phyloP scores from a whole-genome alignment of 495 filamentous ascomycete species.

The Amorphotheca resinae region DNA sequence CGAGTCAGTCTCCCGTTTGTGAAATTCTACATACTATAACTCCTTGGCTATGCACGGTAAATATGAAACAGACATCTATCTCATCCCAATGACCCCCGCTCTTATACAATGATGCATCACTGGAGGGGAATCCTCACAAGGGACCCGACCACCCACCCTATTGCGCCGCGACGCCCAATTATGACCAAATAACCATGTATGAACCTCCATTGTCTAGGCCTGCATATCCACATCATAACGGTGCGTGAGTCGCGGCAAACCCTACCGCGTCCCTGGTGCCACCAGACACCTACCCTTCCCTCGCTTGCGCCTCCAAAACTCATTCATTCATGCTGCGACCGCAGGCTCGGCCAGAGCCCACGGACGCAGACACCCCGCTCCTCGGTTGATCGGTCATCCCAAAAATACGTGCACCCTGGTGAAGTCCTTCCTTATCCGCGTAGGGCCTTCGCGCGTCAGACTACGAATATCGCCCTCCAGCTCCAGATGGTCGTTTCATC shows the following conservation, averaged over 20 bases:
- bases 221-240: constrained; percentile 8
- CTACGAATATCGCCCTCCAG: constrained; percentile 3
- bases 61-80: constrained; percentile 4
- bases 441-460: constrained; percentile 11
- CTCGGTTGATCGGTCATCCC: background rate
- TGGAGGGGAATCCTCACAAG: background rate
- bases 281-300: constrained; percentile 8
- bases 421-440: too few relatives aligned
- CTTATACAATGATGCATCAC: constrained; percentile 2
- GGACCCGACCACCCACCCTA: background rate
- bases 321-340: constrained; percentile 7
- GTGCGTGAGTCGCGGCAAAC: too few relatives aligned
- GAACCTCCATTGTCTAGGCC: background rate
- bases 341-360: constrained; percentile 11
- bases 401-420: constrained; percentile 5
- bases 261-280: constrained; percentile 9
- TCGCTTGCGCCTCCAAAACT: constrained; percentile 5
- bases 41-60: constrained; percentile 17
- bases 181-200: background rate
- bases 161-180: background rate
- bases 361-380: constrained; percentile 5
- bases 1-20: too few relatives aligned
- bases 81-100: constrained; percentile 1
- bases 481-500: constrained; percentile 39
- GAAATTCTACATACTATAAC: too few relatives aligned